Evolutionary conservation across 192 early-diverging fungal species (phyloP).

Genomic region (Rhizophagus prolifer): DNA sequence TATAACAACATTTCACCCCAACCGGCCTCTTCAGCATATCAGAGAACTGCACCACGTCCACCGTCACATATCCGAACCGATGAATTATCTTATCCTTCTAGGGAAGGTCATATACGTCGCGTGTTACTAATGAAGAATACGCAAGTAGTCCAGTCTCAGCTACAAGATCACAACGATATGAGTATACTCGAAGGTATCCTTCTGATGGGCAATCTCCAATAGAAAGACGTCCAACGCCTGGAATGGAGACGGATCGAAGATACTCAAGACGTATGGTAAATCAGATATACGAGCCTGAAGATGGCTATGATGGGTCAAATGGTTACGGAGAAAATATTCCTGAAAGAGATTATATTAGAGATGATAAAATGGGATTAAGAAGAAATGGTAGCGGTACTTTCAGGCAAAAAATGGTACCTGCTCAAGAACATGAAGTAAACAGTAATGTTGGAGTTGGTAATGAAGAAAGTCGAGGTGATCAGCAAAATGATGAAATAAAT

Average conservation of each 20-base stretch:
- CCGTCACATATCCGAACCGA: neutral
- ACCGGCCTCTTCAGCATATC: neutral
- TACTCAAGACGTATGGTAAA: neutral
- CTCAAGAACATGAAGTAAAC: neutral
- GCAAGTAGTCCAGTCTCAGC: neutral
- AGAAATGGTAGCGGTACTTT: neutral
- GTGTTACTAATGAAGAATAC: neutral
- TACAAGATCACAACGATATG: neutral
- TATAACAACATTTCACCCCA: neutral
- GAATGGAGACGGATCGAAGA: neutral
- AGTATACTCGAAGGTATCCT: neutral
- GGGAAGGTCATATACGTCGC: neutral
- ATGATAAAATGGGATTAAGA: neutral
- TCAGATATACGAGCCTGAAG: neutral
- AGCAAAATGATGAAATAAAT: neutral
- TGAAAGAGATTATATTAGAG: neutral
- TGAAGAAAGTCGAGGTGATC: neutral
- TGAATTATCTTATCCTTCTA: neutral
- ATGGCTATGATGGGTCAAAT: neutral
- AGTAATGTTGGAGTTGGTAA: too few relatives aligned
- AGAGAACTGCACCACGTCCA: conserved; percentile 10
- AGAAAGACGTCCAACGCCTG: neutral
- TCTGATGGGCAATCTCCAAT: neutral
- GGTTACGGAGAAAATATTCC: neutral
- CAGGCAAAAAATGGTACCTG: neutral